Percentiles rank a stretch among this genome's conserved stretches.
Conservation (phyloP, 805 yeast species). For the Candida pseudoglaebosa region DNA sequence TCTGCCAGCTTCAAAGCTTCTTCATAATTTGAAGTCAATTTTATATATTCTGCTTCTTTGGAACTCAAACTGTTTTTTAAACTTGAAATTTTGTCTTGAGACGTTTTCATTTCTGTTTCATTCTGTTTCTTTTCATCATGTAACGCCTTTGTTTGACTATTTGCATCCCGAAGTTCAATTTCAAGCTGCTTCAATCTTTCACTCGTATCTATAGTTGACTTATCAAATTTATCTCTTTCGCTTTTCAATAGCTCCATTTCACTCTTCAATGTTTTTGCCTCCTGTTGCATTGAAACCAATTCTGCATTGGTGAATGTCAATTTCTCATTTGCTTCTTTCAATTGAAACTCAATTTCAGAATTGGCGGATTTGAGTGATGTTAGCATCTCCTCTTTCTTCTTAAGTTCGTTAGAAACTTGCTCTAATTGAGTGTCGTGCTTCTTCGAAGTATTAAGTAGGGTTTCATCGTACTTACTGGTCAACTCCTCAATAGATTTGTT, state of each 20-base stretch:
- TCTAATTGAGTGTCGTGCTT: slow-evolving; percentile 4
- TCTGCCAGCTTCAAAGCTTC: slow-evolving; percentile 1
- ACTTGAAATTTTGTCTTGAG: slow-evolving; percentile 6
- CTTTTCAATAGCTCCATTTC: slow-evolving; percentile 12
- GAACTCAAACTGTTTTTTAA: slow-evolving; percentile 14
- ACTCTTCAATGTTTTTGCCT: slow-evolving; percentile 7
- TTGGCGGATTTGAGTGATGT: slow-evolving; percentile 5
- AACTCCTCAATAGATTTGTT: slow-evolving; percentile 28
- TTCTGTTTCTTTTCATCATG: slow-evolving; percentile 4
- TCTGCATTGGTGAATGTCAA: slow-evolving; percentile 1
- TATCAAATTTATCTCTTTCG: slow-evolving; percentile 4
- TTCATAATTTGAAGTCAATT: slow-evolving; percentile 4
- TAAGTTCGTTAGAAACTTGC: slow-evolving; percentile 4
- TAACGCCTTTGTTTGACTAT: slow-evolving; percentile 2
- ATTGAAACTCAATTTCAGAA: slow-evolving; percentile 2
- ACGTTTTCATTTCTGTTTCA: slow-evolving; percentile 2
- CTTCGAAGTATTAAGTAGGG: neutral
- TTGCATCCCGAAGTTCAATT: neutral
- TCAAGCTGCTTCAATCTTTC: slow-evolving; percentile 3
- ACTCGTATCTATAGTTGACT: slow-evolving; percentile 5
- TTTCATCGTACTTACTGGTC: slow-evolving; percentile 8
- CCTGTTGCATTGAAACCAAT: slow-evolving; percentile 1
- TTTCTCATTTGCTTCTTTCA: slow-evolving; percentile 6
- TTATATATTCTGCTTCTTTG: slow-evolving; percentile 2
- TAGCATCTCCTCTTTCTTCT: slow-evolving; percentile 1